phyloP scores from a whole-genome alignment of 345 rosid genomes.

The Ricinus communis region DNA sequence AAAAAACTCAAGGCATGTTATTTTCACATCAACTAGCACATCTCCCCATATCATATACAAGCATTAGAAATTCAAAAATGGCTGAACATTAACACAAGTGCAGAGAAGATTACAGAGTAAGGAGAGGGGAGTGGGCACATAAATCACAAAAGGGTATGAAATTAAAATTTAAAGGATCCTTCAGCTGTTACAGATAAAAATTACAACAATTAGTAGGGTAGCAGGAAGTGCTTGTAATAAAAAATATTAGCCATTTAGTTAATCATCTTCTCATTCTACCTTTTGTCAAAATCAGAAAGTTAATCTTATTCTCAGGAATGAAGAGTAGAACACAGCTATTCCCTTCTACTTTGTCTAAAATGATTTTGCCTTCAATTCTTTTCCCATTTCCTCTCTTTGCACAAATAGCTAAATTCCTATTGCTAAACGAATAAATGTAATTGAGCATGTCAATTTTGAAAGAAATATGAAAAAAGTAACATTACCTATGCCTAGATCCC shows the following conservation, averaged over 20 bases:
- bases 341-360: neutral
- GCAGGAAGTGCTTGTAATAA: no score
- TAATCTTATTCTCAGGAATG: neutral
- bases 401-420: neutral
- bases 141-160: neutral
- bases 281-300: no score
- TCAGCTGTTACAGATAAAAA: neutral
- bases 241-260: conserved; percentile 5
- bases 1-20: conserved; percentile 19
- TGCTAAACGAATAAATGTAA: neutral
- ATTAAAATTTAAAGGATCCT: neutral
- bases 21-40: conserved; percentile 5
- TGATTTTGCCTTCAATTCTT: neutral
- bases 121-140: neutral
- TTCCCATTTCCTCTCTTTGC: neutral
- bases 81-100: neutral
- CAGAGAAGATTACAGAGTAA: conserved; percentile 1
- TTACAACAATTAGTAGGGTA: neutral
- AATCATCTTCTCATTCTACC: neutral
- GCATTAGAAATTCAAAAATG: neutral
- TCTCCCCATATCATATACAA: neutral
- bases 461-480: no score
- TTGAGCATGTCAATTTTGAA: neutral
- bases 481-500: neutral
- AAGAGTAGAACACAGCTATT: neutral